Evolutionary conservation across 495 filamentous ascomycete species (phyloP), one percentile per base, ranked within the genome.

Genomic region (Chaetomium fimeti): DNA sequence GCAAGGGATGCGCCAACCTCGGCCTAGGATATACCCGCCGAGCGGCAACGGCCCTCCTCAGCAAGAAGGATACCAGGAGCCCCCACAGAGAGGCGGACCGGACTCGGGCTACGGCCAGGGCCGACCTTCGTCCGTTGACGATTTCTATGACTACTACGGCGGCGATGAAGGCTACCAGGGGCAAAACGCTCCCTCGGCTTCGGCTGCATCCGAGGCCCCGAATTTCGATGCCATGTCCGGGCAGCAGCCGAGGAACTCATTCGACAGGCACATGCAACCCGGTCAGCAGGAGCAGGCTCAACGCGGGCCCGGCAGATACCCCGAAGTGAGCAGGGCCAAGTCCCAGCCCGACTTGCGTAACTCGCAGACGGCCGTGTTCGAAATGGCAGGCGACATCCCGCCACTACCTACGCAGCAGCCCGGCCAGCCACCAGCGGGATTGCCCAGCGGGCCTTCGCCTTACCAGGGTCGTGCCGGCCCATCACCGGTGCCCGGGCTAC

Each of bases 211-310:
- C 29, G 89, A 92, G 15, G 87, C 88, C 77, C 90, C 89, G 3
- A 85, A 92, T 69, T 93, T 93, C 64, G 89, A 93, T 77, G 83
- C 84, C 3, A 79, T 87, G 32, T 82, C 85, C 3, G 62, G 76
- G 2, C 57, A 77, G 28, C 72, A 51, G 60, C 75, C 62, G 57
- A 79, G 54, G 76, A 84, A 64, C 78, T 85, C 76, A 65, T 84
- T 73, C 63, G 85, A 79, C 72, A 81, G 75, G 52, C 77, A 78
- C 60, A 75, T 75, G 71, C 70, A 67, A 55, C 61, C 72, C 9
- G 71, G 59, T 18, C 62, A 66, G n/a, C 68, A 66, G 38, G 63
- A 76, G 43, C 71, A 76, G 66, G 69, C 75, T 24, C 78, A 79
- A 42, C 74, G 77, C 11, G 78, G 77, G 18, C 77, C 79, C 5